Percentiles rank a stretch among this genome's conserved stretches.
These are phyloP conservation scores for Mycogone perniciosa DNA, from an alignment of 2,329 filamentous ascomycete species.

Conservation along the genomic window DNA sequence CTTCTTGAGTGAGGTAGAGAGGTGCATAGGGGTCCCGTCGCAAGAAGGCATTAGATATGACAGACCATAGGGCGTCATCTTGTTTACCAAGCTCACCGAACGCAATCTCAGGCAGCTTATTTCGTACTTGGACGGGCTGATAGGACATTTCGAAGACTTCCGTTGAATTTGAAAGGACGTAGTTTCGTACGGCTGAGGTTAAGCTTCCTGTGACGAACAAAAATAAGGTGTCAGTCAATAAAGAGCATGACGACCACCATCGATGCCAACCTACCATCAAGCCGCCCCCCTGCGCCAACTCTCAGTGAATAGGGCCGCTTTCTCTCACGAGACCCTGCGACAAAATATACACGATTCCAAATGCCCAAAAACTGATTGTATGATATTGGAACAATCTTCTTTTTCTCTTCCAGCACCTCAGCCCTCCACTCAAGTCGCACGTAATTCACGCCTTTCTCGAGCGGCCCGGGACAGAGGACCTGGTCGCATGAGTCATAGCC, in stretches of 20 bases:
- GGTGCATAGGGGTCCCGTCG: neutral
- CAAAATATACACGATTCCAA: constrained; percentile 5
- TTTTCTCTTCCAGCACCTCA: neutral
- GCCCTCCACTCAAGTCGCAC: constrained; percentile 1
- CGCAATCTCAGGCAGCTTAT: constrained; percentile 1
- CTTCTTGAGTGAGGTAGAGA: neutral
- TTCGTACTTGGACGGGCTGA: constrained; percentile 2
- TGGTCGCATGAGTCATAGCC: constrained; percentile 7
- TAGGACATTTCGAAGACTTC: constrained; percentile 5
- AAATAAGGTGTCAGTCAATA: neutral
- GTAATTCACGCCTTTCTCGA: constrained; percentile 4
- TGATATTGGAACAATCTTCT: constrained; percentile 5
- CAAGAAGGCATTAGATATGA: constrained; percentile 1
- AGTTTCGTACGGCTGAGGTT: constrained; percentile 3
- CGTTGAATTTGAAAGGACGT: constrained; percentile 2
- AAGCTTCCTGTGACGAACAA: constrained; percentile 4
- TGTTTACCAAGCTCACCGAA: constrained; percentile 6
- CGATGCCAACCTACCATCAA: neutral
- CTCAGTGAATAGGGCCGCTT: constrained; percentile 3
- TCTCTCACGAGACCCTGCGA: neutral
- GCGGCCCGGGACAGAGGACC: constrained; percentile 2
- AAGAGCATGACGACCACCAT: neutral
- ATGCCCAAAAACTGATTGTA: constrained; percentile 3
- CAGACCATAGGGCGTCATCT: constrained; percentile 3
- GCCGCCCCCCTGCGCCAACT: constrained; percentile 1